These are phyloP conservation scores for Hemisphaericaspora nanyangensis DNA, from an alignment of 805 yeast species.

Conservation along the genomic window DNA sequence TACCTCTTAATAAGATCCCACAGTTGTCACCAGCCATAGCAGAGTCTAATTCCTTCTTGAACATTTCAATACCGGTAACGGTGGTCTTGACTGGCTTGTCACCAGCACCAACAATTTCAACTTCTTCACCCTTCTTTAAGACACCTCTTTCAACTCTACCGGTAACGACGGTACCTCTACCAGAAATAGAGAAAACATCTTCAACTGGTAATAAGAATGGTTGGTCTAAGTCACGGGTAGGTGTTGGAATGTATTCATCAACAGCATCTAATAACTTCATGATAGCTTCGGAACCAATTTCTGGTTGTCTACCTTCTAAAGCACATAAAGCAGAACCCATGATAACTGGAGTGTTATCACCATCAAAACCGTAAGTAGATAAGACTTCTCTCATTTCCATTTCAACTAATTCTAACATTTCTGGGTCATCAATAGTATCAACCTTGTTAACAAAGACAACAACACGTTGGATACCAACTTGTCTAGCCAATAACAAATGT, in stretches of 20 bases:
- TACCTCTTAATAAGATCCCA: conserved; percentile 95
- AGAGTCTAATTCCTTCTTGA: conserved; percentile 95
- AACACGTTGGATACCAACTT: conserved; percentile 97
- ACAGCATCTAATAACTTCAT: conserved; percentile 83
- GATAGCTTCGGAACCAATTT: conserved; percentile 86
- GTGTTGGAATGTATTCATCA: conserved; percentile 94
- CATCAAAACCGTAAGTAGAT: conserved; percentile 90
- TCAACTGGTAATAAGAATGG: conserved; percentile 97
- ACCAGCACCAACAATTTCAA: conserved; percentile 93
- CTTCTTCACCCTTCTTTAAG: conserved; percentile 96
- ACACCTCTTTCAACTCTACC: conserved; percentile 99
- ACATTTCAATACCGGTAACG: conserved; percentile 99
- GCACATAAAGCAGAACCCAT: conserved; percentile 99
- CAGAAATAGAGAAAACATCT: conserved; percentile 96
- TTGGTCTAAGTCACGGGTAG: conserved; percentile 91
- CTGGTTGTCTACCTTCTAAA: conserved; percentile 81
- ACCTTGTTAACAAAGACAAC: conserved; percentile 98
- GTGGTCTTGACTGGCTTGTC: conserved; percentile 85
- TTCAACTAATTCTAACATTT: conserved; percentile 98
- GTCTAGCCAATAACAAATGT: conserved; percentile 96
- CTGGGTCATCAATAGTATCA: conserved; percentile 96
- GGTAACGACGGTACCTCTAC: conserved; percentile 99
- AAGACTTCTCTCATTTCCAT: conserved; percentile 99
- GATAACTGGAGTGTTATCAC: conserved; percentile 95
- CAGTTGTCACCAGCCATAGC: conserved; percentile 99